These are phyloP conservation scores for Irpex rosettiformis DNA, from an alignment of 1,284 basidiomycete genomes.

Conservation along the genomic window DNA sequence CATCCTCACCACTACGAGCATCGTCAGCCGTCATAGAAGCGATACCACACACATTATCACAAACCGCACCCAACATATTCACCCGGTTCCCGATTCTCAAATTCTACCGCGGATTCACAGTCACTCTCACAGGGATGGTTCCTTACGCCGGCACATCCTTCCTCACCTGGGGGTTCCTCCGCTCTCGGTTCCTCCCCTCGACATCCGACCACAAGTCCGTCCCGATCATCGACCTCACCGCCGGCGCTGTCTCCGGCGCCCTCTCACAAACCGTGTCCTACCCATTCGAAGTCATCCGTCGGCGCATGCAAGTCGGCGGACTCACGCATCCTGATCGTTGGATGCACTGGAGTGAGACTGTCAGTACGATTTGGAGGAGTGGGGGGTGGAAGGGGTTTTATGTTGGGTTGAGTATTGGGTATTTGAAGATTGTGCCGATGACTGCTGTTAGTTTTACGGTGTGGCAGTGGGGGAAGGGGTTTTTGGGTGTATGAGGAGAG, in stretches of 20 bases:
- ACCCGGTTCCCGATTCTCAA: constrained; percentile 50
- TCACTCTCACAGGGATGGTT: constrained; percentile 90
- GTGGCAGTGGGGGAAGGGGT: constrained; percentile 71
- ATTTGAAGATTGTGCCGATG: constrained; percentile 97
- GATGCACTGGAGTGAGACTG: constrained; percentile 80
- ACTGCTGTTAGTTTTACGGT: constrained; percentile 79
- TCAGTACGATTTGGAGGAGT: constrained; percentile 61
- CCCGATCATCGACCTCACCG: constrained; percentile 59
- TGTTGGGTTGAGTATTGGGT: constrained; percentile 91
- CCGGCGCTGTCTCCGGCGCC: constrained; percentile 91
- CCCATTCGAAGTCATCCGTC: constrained; percentile 92
- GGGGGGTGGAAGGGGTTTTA: constrained; percentile 89
- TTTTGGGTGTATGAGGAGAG: constrained; percentile 44
- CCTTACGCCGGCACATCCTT: constrained; percentile 98
- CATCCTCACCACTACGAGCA: constrained; percentile 25
- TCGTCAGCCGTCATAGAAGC: constrained; percentile 26
- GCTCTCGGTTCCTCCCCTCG: constrained; percentile 48
- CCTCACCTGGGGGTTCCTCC: constrained; percentile 86
- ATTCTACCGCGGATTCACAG: constrained; percentile 95
- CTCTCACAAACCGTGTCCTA: constrained; percentile 91
- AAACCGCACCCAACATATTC: no score
- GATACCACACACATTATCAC: neutral
- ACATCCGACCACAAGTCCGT: constrained; percentile 28
- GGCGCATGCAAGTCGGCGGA: constrained; percentile 96
- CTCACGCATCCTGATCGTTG: constrained; percentile 74